Base-by-base conservation (phyloP, 352 stramenopile species). In the Saprolegnia parasitica region DNA sequence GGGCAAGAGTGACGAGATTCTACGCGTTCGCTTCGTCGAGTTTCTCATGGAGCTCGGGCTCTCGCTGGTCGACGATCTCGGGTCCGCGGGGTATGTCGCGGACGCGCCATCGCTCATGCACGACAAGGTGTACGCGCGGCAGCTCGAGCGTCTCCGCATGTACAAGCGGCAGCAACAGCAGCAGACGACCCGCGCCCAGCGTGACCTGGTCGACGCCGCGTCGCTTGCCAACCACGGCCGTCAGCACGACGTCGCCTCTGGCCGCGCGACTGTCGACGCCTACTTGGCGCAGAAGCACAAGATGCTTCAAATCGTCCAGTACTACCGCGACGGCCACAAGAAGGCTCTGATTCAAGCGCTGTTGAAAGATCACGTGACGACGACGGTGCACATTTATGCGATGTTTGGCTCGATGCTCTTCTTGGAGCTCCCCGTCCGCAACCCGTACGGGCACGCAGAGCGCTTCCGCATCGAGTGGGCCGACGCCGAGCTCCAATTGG, bases 311-410 rank as follows among this genome's bases (percentile, higher is more conserved):
- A 78, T 98, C 39, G 78, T 98, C 15, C 82, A 89, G 20, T 94
- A 95, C 76, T 98, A 98, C 76, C 87, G 93, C 60, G 93, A 98
- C 64, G 90, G 91, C 8, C 87, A 97, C 66, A 98, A 98, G 74
- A 96, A 97, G 60, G 82, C 86, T n/a, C 81, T 98, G 46, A 86
- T 98, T 60, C 90, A 95, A 57, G 80, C 79, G n/a, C 76, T 98
- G 26, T 76, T 98, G 26, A 83, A 87, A 15, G 81, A 95, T 39
- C 91, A 91, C 66, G 86, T 98, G 67, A 97, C 90, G 10, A 95
- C 81, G 9, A 76, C 84, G 23, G 75, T 98, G 16, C 74, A 77
- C 16, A 55, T 98, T 8, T 91, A 89, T 73, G 91, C 90, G 15
- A 78, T 75, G 3, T 93, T 94, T 62, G 92, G 81, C 0, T 73